Evolutionary conservation across 495 filamentous ascomycete genomes (phyloP), one percentile per base, ranked within the genome.

Genomic region (Tricharina praecox): DNA sequence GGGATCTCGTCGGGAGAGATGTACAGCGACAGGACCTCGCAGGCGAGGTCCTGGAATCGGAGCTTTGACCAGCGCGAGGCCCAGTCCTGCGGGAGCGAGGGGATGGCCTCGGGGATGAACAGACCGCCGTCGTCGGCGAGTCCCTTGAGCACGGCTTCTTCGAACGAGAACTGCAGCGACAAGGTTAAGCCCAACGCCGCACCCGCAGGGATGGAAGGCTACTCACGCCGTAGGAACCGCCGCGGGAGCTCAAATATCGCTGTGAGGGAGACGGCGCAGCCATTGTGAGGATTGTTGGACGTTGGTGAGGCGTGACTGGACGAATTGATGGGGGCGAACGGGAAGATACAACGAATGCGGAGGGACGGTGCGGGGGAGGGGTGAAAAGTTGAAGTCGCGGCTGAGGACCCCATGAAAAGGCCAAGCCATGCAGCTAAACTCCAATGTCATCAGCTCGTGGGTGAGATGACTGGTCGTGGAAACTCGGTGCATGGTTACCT

Each of bases 131-230:
- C 87, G 2, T 76, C 63, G 21, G 88, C 86, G 26, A 96, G 77
- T 21, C 88, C 88, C 63, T 95, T 90, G 50, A 96, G 66, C 23
- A 94, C 87, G 30, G 85, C 84, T 20, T 79, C 73, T 64, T 94
- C 87, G 62, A 96, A 96, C 38, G 86, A 84, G 50, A 90, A 70
- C 84, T 93, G 54, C 5, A 41, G 32, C 24, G 28, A 28, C 54
- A 53, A 53, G 38, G 59, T 47, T 53, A 44, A 37, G 15, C 20
- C 30, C 5, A 26, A n/a, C 39, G 35, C 50, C 32, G 16, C 19
- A 33, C n/a, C 25, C 8, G 13, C 11, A 10, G 8, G 10, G 24
- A 46, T 7, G 8, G 21, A 32, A 34, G 26, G 24, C 11, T 32
- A 40, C 70, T 49, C 70, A 90, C 84, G 50, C 76, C 81, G 64